Evolutionary conservation across 2,329 filamentous ascomycete species (phyloP).

Genomic region (Chrysosporium queenslandicum): DNA sequence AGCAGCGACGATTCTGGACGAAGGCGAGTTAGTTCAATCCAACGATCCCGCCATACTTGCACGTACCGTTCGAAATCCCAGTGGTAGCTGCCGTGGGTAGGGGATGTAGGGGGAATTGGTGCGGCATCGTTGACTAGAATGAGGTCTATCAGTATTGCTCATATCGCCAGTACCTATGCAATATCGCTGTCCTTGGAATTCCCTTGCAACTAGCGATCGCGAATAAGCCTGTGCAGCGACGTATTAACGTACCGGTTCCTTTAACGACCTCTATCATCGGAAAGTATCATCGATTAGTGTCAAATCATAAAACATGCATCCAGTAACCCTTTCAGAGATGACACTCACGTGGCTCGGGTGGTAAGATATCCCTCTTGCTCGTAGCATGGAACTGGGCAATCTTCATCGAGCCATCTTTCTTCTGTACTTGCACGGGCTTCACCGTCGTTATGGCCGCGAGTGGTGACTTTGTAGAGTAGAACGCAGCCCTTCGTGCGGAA

Average conservation of each 20-base stretch:
- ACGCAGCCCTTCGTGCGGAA: constrained; percentile 19
- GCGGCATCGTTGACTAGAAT: constrained; percentile 81
- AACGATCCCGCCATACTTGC: background rate
- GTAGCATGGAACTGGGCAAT: constrained; percentile 81
- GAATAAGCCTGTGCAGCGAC: no score
- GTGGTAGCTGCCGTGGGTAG: constrained; percentile 90
- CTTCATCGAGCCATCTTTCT: constrained; percentile 37
- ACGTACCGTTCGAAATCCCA: constrained; percentile 82
- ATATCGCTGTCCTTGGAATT: no score
- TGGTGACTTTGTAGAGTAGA: constrained; percentile 20
- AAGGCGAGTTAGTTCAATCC: background rate
- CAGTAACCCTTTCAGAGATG: background rate
- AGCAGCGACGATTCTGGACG: constrained; percentile 58
- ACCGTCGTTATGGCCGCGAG: constrained; percentile 14
- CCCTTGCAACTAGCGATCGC: no score
- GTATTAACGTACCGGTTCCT: constrained; percentile 56
- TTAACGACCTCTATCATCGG: constrained; percentile 54
- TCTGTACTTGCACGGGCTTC: constrained; percentile 22
- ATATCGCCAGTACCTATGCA: no score
- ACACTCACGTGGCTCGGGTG: constrained; percentile 70
- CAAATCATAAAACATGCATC: constrained; percentile 36
- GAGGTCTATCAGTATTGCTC: constrained; percentile 11
- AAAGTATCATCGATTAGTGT: constrained; percentile 3
- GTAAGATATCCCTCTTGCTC: constrained; percentile 63
- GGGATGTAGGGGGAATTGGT: constrained; percentile 58